phyloP scores from a whole-genome alignment of 441 rosid species.

The Manihot esculenta region DNA sequence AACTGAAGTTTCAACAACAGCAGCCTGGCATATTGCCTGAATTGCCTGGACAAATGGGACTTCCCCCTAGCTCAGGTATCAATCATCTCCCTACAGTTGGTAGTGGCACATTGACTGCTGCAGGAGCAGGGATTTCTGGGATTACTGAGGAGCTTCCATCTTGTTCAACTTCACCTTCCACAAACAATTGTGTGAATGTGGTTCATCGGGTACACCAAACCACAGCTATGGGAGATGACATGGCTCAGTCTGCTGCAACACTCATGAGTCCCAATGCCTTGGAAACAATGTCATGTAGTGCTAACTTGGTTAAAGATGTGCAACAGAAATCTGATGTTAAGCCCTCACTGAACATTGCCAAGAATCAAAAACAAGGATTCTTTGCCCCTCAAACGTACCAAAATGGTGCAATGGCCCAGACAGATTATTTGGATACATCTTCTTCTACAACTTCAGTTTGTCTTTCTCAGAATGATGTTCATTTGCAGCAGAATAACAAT shows the following conservation, averaged over 20 bases:
- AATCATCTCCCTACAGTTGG: conserved; percentile 40
- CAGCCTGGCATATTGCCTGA: conserved; percentile 41
- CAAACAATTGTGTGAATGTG: conserved; percentile 36
- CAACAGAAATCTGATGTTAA: conserved; percentile 54
- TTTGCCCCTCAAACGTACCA: conserved; percentile 42
- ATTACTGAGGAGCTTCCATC: conserved; percentile 60
- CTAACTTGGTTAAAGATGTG: conserved; percentile 36
- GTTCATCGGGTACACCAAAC: conserved; percentile 37
- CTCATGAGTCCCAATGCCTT: conserved; percentile 39
- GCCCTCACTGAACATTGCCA: conserved; percentile 52
- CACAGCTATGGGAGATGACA: conserved; percentile 41
- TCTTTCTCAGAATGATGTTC: conserved; percentile 55
- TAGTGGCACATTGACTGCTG: conserved; percentile 36
- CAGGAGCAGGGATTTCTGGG: conserved; percentile 49
- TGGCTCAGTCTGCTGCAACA: conserved; percentile 46
- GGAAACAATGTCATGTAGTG: conserved; percentile 40
- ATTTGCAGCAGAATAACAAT: conserved; percentile 49
- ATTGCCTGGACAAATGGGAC: conserved; percentile 40
- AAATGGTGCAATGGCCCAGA: conserved; percentile 43
- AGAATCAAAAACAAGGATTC: conserved; percentile 49
- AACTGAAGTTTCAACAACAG: conserved; percentile 43
- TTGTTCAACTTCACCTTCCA: conserved; percentile 58
- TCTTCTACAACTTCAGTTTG: conserved; percentile 73
- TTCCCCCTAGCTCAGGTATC: conserved; percentile 26
- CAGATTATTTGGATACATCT: conserved; percentile 70